Evolutionary conservation across 169 alveolate genomes (phyloP).

Genomic region (Amoebophrya sp.): DNA sequence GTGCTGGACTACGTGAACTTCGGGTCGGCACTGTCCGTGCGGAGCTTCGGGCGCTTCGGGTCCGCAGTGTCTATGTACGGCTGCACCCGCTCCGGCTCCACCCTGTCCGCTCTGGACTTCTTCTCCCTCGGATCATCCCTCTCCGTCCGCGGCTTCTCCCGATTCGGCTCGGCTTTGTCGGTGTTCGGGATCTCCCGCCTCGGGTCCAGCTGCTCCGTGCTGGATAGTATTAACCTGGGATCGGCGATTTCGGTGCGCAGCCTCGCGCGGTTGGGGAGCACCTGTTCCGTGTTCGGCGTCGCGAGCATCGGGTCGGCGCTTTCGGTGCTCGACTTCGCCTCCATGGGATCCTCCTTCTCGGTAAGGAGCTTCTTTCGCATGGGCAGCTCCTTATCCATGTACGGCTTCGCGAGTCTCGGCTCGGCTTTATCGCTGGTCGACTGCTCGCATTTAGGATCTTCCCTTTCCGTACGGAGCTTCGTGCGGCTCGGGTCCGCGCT

Average conservation of each 20-base stretch:
- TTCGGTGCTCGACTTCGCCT: background rate
- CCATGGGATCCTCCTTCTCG: background rate
- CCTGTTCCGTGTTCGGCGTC: background rate
- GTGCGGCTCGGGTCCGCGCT: constrained; percentile 7
- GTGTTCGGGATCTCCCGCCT: background rate
- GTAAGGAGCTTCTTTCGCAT: background rate
- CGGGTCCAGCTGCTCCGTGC: background rate
- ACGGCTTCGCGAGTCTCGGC: background rate
- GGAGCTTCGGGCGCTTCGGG: no score
- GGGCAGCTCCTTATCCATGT: background rate
- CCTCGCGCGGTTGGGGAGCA: background rate
- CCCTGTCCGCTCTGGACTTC: no score
- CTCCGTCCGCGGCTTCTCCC: no score
- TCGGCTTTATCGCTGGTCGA: background rate
- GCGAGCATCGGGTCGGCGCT: background rate
- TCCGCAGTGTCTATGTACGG: no score
- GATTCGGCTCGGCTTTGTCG: no score
- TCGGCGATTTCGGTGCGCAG: background rate
- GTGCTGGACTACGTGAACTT: no score
- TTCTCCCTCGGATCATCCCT: no score
- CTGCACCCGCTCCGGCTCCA: no score
- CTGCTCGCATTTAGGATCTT: background rate
- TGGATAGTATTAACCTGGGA: background rate
- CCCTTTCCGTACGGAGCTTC: background rate
- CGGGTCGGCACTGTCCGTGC: no score